phyloP scores from a whole-genome alignment of 2,329 filamentous ascomycete genomes.

The Sordariomycetes sp. region DNA sequence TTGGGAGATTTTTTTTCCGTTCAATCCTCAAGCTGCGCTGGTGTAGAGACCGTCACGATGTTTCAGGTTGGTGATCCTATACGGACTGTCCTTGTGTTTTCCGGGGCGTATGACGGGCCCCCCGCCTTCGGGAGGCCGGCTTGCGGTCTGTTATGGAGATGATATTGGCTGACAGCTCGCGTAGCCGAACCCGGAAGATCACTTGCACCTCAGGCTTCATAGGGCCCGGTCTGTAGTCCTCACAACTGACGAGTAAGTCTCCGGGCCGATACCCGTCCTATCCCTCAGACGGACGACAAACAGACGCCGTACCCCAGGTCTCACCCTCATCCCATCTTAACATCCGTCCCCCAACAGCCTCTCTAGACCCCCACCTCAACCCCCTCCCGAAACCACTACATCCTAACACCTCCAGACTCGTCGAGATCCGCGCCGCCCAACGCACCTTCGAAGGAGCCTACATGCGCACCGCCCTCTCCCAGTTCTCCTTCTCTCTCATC shows the following conservation, averaged over 20 bases:
- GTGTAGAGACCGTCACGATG: not conserved
- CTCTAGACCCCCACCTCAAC: not conserved
- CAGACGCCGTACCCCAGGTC: no score
- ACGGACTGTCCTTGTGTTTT: not conserved
- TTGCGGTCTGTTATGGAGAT: not conserved
- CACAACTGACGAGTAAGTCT: slow-evolving; percentile 57
- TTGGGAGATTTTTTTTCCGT: not conserved
- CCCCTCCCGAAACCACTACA: not conserved
- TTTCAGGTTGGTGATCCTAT: slow-evolving; percentile 4
- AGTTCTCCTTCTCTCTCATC: slow-evolving; percentile 90
- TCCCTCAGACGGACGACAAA: not conserved
- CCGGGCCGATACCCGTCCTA: not conserved
- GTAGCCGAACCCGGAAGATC: slow-evolving; percentile 55
- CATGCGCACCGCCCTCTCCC: slow-evolving; percentile 82
- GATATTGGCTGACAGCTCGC: slow-evolving; percentile 8
- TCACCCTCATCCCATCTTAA: not conserved
- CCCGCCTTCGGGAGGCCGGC: not conserved
- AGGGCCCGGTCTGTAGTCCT: slow-evolving; percentile 73
- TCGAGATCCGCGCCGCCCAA: slow-evolving; percentile 89
- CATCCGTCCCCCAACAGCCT: not conserved
- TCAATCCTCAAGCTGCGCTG: not conserved
- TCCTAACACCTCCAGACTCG: slow-evolving; percentile 38
- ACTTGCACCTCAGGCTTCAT: slow-evolving; percentile 68
- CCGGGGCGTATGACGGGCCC: not conserved
- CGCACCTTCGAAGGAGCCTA: slow-evolving; percentile 96